phyloP scores from a whole-genome alignment of 441 rosid genomes.

The Populus hybrid region DNA sequence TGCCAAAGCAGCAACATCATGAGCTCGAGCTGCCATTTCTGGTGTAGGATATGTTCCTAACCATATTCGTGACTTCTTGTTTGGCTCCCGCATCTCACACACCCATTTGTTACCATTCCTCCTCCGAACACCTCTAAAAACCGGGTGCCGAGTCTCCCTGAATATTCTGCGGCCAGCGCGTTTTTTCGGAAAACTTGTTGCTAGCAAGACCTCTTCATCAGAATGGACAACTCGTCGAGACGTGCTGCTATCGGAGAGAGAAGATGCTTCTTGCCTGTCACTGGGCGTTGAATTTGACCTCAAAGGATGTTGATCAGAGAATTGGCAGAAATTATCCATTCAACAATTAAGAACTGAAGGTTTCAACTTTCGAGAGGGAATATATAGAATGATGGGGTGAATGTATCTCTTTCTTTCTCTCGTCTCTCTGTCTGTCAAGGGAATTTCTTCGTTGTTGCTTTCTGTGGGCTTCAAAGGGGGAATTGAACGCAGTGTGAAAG shows the following conservation, averaged over 20 bases:
- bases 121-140: slow-evolving; percentile 68
- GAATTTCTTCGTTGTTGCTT: too few relatives aligned
- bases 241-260: slow-evolving; percentile 16
- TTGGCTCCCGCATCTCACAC: slow-evolving; percentile 73
- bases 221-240: slow-evolving; percentile 15
- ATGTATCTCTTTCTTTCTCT: too few relatives aligned
- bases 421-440: neutral
- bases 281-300: neutral
- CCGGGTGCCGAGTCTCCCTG: slow-evolving; percentile 88
- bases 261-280: slow-evolving; percentile 16
- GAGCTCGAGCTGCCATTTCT: slow-evolving; percentile 92
- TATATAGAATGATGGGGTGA: neutral
- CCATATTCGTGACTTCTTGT: slow-evolving; percentile 68
- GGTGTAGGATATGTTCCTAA: slow-evolving; percentile 80
- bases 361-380: neutral
- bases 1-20: slow-evolving; percentile 74
- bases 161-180: slow-evolving; percentile 68
- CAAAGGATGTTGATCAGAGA: slow-evolving; percentile 8
- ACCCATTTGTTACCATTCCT: slow-evolving; percentile 83
- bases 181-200: slow-evolving; percentile 64
- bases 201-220: slow-evolving; percentile 47
- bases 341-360: neutral
- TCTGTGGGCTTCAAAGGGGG: neutral
- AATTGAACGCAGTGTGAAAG: neutral
- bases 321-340: slow-evolving; percentile 11